Base-by-base conservation (phyloP, 2,329 filamentous ascomycete genomes). In the Chaetomium olivaceum region DNA sequence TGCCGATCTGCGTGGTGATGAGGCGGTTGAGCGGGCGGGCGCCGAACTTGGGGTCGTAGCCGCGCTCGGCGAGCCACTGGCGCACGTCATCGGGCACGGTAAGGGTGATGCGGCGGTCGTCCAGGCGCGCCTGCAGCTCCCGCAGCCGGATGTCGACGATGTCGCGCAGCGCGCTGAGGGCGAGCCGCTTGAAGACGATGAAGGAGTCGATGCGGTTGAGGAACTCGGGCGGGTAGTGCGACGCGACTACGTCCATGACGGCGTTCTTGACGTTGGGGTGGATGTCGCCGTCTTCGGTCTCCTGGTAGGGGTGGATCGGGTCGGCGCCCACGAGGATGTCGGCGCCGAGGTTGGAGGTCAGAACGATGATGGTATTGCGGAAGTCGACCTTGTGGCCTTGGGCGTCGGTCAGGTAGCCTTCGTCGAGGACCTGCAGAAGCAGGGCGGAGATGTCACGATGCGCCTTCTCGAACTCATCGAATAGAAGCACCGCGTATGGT, bases 341-440 rank as follows among this genome's bases (percentile, higher is more conserved):
- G 16, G 95, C 93, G 48, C 95, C 95, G 1, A 99, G 85, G 76
- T 99, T 99, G 46, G 93, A 97, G 0, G 95, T 98, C 63, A 99
- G 85, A 2, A 98, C 94, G 71, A 98, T 97, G 73, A 98, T 91
- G 8, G 94, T 97, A 78, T 97, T 98, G 67, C 91, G 86, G 82
- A 98, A 98, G 76, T 98, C 95, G 66, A 99, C 90, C 78, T 95
- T 97, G 81, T 97, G 93, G 36, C 95, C 95, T 79, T 98, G 94
- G 0, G 92, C 89, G 75, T 98, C 95, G 0, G 94, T 98, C 58
- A 99, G 85, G 80, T 95, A 97, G 2, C 95, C 95, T 76, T 98
- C 95, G 74, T 98, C 95, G 0, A 99, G 86, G 0, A 98, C 94
- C 77, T 98, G 95, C 4, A 99, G 85, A 4, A 99, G 85, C 3